Evolutionary conservation across 768 basidiomycete genomes (phyloP), one percentile per base, ranked within the genome.

Genomic region (Tulasnella sp.): DNA sequence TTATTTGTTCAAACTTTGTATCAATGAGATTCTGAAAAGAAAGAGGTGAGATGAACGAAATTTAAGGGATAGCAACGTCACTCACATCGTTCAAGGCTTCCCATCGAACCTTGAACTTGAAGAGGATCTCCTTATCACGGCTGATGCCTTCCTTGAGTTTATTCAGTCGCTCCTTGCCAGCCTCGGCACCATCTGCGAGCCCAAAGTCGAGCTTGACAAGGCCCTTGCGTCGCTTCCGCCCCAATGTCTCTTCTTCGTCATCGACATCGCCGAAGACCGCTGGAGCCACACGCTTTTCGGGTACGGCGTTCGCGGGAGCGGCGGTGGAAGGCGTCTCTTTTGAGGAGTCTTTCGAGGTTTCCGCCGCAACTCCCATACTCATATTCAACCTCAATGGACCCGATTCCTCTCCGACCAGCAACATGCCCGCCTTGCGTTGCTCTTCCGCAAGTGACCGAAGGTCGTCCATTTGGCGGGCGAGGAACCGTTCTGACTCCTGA

Each of bases 401-500:
- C 7, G 96, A 95, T 24, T 94, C 94, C 39, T 94, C 95, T 81
- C 98, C 97, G 81, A 97, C 96, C 42, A 97, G 88, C 21, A 98
- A 86, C 86, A 97, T 88, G 40, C 96, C 96, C 9, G 94, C 94
- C 83, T 94, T 94, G 81, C 94, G 91, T 83, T 98, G 95, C 83
- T 97, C 93, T 75, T 94, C 94, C 18, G 94, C 94, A 39, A 97
- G 87, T 2, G 94, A 92, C 82, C 96, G 95, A 92, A 97, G 93
- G 85, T 98, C 96, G 81, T 94, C 94, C 94, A 97, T 96, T 83
- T 98, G 96, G 77, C 92, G 89, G 46, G 94, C 94, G 80, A 98
- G 88, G 89, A 99, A 98, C 81, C 91, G 93, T 85, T 98, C 97
- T 0, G 95, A 96, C 85, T 98, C 96, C 74, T 91, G 89, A 46